Conservation (phyloP, 768 basidiomycete species). For the Rhodotorula diobovata region DNA sequence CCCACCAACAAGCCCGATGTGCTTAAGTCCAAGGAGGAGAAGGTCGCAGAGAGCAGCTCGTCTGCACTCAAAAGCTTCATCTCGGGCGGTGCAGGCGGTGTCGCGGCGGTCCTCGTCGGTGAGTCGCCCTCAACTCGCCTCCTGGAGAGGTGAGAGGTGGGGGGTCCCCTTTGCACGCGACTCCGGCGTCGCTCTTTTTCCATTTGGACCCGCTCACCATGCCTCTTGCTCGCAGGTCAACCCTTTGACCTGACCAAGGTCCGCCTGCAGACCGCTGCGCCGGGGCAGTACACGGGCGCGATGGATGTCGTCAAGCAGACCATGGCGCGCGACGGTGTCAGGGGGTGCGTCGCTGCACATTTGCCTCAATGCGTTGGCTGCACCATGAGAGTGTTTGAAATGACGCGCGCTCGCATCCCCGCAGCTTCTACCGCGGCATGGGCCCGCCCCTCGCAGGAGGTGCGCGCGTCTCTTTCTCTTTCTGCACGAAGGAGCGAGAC, state of each 20-base stretch:
- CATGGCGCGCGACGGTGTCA: conserved; percentile 80
- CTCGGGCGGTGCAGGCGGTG: conserved; percentile 88
- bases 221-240: conserved; percentile 59
- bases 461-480: not conserved
- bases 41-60: conserved; percentile 24
- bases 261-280: conserved; percentile 84
- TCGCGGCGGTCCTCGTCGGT: conserved; percentile 84
- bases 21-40: conserved; percentile 25
- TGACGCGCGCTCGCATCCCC: not conserved
- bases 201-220: not conserved
- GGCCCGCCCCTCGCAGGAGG: conserved; percentile 38
- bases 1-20: conserved; percentile 1
- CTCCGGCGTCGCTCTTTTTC: not conserved
- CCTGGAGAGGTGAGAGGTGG: not conserved
- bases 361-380: not conserved
- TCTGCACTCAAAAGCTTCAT: conserved; percentile 70
- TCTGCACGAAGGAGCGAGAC: too few relatives aligned
- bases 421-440: conserved; percentile 72
- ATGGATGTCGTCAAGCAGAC: conserved; percentile 89
- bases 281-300: conserved; percentile 84
- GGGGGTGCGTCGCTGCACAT: conserved; percentile 57
- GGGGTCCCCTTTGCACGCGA: not conserved
- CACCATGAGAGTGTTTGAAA: not conserved
- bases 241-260: conserved; percentile 97
- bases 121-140: conserved; percentile 49